phyloP scores from a whole-genome alignment of 371 early-diverging fungal genomes.

The Mucor saturninus region DNA sequence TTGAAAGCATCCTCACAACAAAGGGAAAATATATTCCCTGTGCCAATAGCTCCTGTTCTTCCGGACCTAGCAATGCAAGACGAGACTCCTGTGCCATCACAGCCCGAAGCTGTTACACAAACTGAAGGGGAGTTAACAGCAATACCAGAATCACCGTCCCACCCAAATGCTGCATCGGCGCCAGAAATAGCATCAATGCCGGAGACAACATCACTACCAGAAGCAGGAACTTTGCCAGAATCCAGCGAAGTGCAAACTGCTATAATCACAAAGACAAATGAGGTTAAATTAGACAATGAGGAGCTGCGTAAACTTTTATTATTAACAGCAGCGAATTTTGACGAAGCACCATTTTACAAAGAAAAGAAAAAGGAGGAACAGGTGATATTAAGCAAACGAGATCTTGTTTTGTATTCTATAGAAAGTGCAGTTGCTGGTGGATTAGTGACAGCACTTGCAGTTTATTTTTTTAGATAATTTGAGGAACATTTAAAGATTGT shows the following conservation, averaged over 20 bases:
- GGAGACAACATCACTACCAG: background rate
- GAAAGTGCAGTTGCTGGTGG: constrained; percentile 55
- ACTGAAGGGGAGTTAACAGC: no score
- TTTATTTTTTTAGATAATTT: constrained; percentile 39
- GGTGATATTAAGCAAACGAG: constrained; percentile 4
- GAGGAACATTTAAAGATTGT: background rate
- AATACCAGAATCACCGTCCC: no score
- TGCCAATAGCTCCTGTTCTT: background rate
- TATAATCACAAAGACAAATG: background rate
- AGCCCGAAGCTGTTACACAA: no score
- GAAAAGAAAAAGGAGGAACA: constrained; percentile 5
- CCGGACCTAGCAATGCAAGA: background rate
- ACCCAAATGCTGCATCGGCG: no score
- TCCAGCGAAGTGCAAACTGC: no score
- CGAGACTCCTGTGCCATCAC: background rate
- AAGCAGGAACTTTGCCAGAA: background rate
- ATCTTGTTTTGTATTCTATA: constrained; percentile 36
- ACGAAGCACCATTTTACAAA: constrained; percentile 3
- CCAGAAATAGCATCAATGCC: no score
- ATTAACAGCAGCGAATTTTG: constrained; percentile 5
- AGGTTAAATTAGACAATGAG: constrained; percentile 7
- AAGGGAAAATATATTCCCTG: constrained; percentile 9
- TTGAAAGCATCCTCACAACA: background rate
- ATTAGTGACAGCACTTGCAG: constrained; percentile 41
- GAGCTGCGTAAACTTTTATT: constrained; percentile 3